Conservation (phyloP, 805 yeast species). For the Zygotorulaspora chibaensis region DNA sequence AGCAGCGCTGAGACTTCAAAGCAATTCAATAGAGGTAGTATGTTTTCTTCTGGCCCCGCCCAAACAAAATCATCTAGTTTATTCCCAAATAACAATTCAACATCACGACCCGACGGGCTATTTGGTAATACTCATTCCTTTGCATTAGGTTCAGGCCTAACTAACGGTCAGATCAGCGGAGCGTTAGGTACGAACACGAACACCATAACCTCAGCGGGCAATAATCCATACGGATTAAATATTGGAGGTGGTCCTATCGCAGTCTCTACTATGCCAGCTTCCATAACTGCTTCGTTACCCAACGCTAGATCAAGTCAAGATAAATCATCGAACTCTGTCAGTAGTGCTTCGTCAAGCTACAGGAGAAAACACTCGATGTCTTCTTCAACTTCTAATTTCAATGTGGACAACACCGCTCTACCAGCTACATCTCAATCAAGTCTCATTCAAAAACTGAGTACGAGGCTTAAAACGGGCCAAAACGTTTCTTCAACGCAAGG, state of each 20-base stretch:
- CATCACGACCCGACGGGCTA: conserved; percentile 13
- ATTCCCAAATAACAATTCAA: conserved; percentile 20
- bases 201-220: conserved; percentile 1
- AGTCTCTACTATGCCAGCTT: conserved; percentile 37
- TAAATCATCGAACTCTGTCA: conserved; percentile 17
- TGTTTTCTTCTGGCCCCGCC: conserved; percentile 1
- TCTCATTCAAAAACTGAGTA: conserved; percentile 36
- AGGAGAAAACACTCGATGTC: conserved; percentile 21
- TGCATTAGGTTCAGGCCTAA: conserved; percentile 15
- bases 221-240: conserved; percentile 34
- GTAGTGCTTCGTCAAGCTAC: conserved; percentile 19
- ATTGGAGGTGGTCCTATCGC: conserved; percentile 27
- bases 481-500: conserved; percentile 35
- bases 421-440: conserved; percentile 24
- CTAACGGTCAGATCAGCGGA: conserved; percentile 18
- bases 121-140: conserved; percentile 21
- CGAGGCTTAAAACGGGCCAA: conserved; percentile 31
- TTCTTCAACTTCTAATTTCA: conserved; percentile 21
- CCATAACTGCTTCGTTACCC: conserved; percentile 35
- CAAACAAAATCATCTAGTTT: conserved; percentile 16
- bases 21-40: neutral
- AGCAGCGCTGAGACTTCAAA: conserved; percentile 2
- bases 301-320: conserved; percentile 10
- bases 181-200: conserved; percentile 3
- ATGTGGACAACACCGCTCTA: conserved; percentile 9